Evolutionary conservation across 805 yeast species (phyloP).

Genomic region (Grigorovia yakushimaensis): DNA sequence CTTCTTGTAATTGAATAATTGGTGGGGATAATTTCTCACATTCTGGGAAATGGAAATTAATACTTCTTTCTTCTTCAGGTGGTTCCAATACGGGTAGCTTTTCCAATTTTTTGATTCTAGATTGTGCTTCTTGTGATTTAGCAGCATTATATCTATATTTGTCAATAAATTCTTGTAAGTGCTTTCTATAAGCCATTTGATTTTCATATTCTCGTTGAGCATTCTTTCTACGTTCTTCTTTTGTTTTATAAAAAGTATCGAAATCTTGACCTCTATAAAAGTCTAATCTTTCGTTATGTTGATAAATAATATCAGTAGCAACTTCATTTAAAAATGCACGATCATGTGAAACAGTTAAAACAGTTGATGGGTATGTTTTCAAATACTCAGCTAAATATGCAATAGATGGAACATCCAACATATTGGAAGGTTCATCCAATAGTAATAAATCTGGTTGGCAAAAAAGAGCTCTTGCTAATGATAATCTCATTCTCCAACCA

Average conservation of each 20-base stretch:
- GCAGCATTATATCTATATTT: slow-evolving; percentile 97
- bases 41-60: slow-evolving; percentile 87
- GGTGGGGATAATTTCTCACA: slow-evolving; percentile 93
- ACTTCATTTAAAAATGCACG: slow-evolving; percentile 95
- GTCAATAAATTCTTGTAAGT: slow-evolving; percentile 89
- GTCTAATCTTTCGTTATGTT: slow-evolving; percentile 93
- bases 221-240: slow-evolving; percentile 90
- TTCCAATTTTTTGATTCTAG: slow-evolving; percentile 93
- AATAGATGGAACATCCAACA: slow-evolving; percentile 99
- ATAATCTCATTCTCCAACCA: slow-evolving; percentile 99
- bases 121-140: slow-evolving; percentile 94
- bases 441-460: slow-evolving; percentile 90
- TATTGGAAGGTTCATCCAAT: slow-evolving; percentile 98
- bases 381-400: slow-evolving; percentile 85
- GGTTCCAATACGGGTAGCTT: slow-evolving; percentile 87
- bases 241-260: slow-evolving; percentile 83
- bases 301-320: slow-evolving; percentile 96
- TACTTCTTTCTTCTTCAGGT: slow-evolving; percentile 83
- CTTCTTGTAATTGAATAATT: slow-evolving; percentile 76
- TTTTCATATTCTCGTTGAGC: slow-evolving; percentile 93
- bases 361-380: slow-evolving; percentile 85
- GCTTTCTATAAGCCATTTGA: slow-evolving; percentile 92
- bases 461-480: slow-evolving; percentile 95
- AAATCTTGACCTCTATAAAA: slow-evolving; percentile 92
- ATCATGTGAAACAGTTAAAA: slow-evolving; percentile 94